Evolutionary conservation across 208 protist genomes (phyloP), one percentile per base, ranked within the genome.

Genomic region (Histomonas meleagridis): DNA sequence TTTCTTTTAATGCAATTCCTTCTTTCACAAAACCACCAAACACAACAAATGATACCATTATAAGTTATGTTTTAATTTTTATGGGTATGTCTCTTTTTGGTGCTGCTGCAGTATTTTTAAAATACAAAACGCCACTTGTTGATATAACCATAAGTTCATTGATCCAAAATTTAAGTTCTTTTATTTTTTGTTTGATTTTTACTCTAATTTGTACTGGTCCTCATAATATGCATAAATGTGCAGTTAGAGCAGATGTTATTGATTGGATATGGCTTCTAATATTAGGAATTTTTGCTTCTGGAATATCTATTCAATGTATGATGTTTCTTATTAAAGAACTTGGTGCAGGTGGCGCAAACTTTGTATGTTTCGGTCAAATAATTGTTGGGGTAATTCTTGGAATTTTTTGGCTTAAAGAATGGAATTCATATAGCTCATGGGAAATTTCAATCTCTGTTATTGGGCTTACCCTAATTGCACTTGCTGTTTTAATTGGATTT

Each of bases 281-380:
- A 35, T 18, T 49, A 46, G 70, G 70, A 5, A 40, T 79, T 28
- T 28, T 79, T 5, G 32, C 40, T 2, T 49, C 70, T n/a, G 70
- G 70, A n/a, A 18, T 79, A 4, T 32, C 70, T 18, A 40, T 79
- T 79, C 70, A 79, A 18, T 46, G 70, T 28, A 18, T 79, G 16
- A 18, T 79, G 10, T 49, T 51, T 35, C 40, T 79, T 14, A 18
- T 79, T 46, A 48, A 23, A 18, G 38, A 2, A n/a, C n/a, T 79
- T 5, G 70, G 70, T 7, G n/a, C 70, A 51, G 46, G 46, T 43
- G 70, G 70, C 5, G n/a, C 70, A 51, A 79, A 79, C 28, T 43
- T 79, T 5, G 40, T 79, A 49, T 40, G 40, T n/a, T 79, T 79
- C 49, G 70, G 70, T 79, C 70, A 79, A 51, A n/a, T 79, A 46